Conservation (phyloP, 2,329 filamentous ascomycete species). For the Chaetomiaceae sp. region DNA sequence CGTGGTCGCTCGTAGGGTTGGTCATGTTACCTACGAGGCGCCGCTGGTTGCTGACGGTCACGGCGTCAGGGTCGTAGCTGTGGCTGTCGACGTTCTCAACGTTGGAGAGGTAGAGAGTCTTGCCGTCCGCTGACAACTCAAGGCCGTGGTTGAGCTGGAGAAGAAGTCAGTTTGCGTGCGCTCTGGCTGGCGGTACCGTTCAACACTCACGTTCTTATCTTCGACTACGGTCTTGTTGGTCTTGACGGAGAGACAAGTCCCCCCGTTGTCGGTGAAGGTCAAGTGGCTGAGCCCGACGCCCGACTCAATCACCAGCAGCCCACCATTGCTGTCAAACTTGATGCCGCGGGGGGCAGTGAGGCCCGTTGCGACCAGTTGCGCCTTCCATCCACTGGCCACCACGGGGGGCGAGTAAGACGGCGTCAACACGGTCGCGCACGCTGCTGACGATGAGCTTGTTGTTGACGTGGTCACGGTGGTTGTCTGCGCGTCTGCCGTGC, state of each 20-base stretch:
- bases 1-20: constrained; percentile 47
- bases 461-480: not conserved
- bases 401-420: constrained; percentile 26
- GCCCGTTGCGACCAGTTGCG: constrained; percentile 30
- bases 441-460: not conserved
- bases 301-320: constrained; percentile 40
- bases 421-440: constrained; percentile 24
- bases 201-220: not conserved
- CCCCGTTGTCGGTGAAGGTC: constrained; percentile 36
- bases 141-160: constrained; percentile 50
- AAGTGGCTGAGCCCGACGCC: constrained; percentile 38
- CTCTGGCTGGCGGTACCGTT: not conserved
- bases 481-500: constrained; percentile 8
- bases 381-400: constrained; percentile 29
- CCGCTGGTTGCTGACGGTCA: constrained; percentile 39
- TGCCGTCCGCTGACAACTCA: constrained; percentile 46
- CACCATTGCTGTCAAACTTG: constrained; percentile 40
- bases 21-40: constrained; percentile 58
- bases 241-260: constrained; percentile 30
- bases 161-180: constrained; percentile 3
- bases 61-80: constrained; percentile 53
- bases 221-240: not conserved
- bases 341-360: constrained; percentile 39
- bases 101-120: constrained; percentile 52
- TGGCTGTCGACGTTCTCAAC: constrained; percentile 55